Conservation (phyloP, 805 yeast genomes). For the Cyberlindnera petersonii region DNA sequence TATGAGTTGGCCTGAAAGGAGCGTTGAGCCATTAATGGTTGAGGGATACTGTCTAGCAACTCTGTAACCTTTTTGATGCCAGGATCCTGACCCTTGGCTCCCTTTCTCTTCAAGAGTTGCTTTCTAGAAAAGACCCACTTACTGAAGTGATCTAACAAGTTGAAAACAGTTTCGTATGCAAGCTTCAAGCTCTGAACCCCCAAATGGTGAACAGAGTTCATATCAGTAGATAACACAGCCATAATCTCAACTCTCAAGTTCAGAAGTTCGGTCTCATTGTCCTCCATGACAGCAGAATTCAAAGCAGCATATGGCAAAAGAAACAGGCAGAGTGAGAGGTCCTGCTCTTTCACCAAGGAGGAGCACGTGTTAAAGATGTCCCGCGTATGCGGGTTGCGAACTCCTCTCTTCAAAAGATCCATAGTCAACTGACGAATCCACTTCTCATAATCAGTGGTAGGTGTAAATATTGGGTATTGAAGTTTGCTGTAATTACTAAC, state of each 20-base stretch:
- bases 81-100: slow-evolving; percentile 28
- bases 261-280: slow-evolving; percentile 34
- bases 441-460: slow-evolving; percentile 49
- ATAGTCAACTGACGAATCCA: slow-evolving; percentile 75
- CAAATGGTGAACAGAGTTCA: slow-evolving; percentile 44
- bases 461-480: slow-evolving; percentile 61
- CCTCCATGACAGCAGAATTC: slow-evolving; percentile 51
- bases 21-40: slow-evolving; percentile 66
- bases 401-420: slow-evolving; percentile 50
- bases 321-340: slow-evolving; percentile 63
- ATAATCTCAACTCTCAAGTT: slow-evolving; percentile 57
- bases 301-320: slow-evolving; percentile 74
- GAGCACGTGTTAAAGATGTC: slow-evolving; percentile 61
- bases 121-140: slow-evolving; percentile 52
- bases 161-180: slow-evolving; percentile 71
- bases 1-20: slow-evolving; percentile 81
- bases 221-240: slow-evolving; percentile 48
- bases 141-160: slow-evolving; percentile 75
- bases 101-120: slow-evolving; percentile 19
- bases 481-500: slow-evolving; percentile 42
- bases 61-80: slow-evolving; percentile 36
- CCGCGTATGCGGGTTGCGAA: slow-evolving; percentile 23
- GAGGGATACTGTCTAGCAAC: slow-evolving; percentile 57
- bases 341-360: slow-evolving; percentile 63
- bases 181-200: slow-evolving; percentile 56